phyloP scores from a whole-genome alignment of 1,284 basidiomycete genomes.

The Boletus subluridellus region DNA sequence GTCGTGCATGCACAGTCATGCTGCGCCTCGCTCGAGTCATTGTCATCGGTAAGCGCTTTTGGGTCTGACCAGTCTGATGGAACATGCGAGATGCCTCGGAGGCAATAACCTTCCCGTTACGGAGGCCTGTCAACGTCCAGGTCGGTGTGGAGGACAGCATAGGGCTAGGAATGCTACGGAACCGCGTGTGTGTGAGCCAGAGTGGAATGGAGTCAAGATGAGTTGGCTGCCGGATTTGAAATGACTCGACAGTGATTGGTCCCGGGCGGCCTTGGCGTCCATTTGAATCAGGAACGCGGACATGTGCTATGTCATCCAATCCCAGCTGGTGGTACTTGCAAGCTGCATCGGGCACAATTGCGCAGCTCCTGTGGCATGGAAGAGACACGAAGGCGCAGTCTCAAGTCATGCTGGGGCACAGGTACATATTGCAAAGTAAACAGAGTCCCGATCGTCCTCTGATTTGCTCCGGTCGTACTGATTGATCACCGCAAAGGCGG shows the following conservation, averaged over 20 bases:
- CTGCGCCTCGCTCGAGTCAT: constrained; percentile 4
- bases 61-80: too few relatives aligned
- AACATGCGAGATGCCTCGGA: not conserved
- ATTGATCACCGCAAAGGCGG: not conserved
- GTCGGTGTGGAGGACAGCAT: too few relatives aligned
- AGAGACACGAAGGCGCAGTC: not conserved
- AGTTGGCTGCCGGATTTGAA: not conserved
- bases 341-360: not conserved
- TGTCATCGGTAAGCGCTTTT: not conserved
- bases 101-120: not conserved
- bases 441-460: not conserved
- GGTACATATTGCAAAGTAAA: too few relatives aligned
- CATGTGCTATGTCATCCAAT: too few relatives aligned
- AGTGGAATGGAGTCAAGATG: not conserved
- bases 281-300: not conserved
- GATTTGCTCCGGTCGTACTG: not conserved
- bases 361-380: not conserved
- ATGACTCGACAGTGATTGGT: not conserved
- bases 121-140: too few relatives aligned
- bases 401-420: not conserved
- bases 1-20: not conserved
- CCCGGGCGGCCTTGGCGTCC: not conserved
- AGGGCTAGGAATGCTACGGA: not conserved
- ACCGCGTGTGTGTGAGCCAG: not conserved
- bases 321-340: too few relatives aligned